Base-by-base conservation (phyloP, 2,329 filamentous ascomycete species). In the Pseudogymnoascus sp. region DNA sequence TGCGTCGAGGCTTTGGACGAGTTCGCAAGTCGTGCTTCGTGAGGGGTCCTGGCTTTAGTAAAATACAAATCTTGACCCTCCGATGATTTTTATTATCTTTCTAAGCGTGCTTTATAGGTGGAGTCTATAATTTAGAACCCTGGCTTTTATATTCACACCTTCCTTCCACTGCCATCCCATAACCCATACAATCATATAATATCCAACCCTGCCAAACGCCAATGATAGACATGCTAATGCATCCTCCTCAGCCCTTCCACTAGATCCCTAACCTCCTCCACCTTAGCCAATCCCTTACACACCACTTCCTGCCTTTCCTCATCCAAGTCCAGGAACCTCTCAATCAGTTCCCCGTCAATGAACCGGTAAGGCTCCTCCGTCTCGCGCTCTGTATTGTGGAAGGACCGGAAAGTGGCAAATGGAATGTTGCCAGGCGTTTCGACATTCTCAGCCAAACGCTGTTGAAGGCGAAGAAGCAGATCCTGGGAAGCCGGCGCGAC, bases 341-440 rank as follows among this genome's bases (percentile, higher is more conserved):
- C 93, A 11, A 99, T 80, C 69, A 97, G 79, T 72, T 97, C 93
- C 0, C 93, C 94, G 70, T 99, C 94, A 11, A 99, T 84, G 69
- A 97, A 97, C 1, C 93, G 82, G 70, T 85, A 90, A 0, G 94
- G 93, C 39, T 88, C 90, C 0, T 89, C 86, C 0, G 84, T 83
- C 64, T 89, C 84, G 16, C 87, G 79, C 25, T 88, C 86, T 23
- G 84, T 79, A 61, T 86, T 95, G 64, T 85, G 85, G 77, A 93
- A 96, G 0, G 89, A 89, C n/a, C 94, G 84, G 77, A 90, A 99
- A 22, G 81, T 79, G 39, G 85, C 83, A 73, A 96, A 97, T 0
- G 86, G 81, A 58, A 96, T 83, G 58, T 86, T 78, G 0, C 94
- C 94, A 0, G 89, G 83, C 0, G 84, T 86, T 36, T 83, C 77